A percentile compares a stretch with the other conserved stretches of the same genome.
These are phyloP conservation scores for Podila verticillata DNA, from an alignment of 192 early-diverging fungal species.

Conservation along the genomic window DNA sequence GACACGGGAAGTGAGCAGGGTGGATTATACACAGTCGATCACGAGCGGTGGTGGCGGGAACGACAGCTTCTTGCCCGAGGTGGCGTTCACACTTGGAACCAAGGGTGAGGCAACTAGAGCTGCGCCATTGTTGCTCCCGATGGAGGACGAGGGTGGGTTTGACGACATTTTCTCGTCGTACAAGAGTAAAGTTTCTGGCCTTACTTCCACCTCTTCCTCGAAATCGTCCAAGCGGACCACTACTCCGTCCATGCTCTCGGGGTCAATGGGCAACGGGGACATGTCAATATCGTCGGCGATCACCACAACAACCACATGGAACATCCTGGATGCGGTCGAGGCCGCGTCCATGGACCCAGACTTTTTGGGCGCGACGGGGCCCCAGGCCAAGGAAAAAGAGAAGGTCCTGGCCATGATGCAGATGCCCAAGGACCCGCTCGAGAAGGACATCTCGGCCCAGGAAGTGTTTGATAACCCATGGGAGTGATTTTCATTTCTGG, in stretches of 20 bases:
- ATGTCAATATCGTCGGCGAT: neutral
- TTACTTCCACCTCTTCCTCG: neutral
- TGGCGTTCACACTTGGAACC: slow-evolving; percentile 4
- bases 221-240: neutral
- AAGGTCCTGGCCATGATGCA: slow-evolving; percentile 64
- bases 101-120: neutral
- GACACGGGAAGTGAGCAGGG: neutral
- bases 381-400: slow-evolving; percentile 10
- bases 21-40: slow-evolving; percentile 37
- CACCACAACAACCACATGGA: slow-evolving; percentile 11
- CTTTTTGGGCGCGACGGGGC: slow-evolving; percentile 20
- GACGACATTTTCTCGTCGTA: slow-evolving; percentile 29
- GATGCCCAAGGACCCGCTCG: slow-evolving; percentile 72
- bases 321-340: slow-evolving; percentile 38
- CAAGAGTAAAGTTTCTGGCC: neutral
- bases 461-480: slow-evolving; percentile 55
- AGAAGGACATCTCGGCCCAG: slow-evolving; percentile 69
- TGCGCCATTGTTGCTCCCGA: neutral
- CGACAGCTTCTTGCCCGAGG: slow-evolving; percentile 6
- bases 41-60: neutral
- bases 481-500: slow-evolving; percentile 9
- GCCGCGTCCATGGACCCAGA: slow-evolving; percentile 35
- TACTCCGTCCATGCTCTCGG: neutral
- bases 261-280: neutral
- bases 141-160: slow-evolving; percentile 39